A percentile compares a stretch with the other conserved stretches of the same genome.
Conservation (phyloP, 768 basidiomycete species). For the Xanthoconium purpureum region DNA sequence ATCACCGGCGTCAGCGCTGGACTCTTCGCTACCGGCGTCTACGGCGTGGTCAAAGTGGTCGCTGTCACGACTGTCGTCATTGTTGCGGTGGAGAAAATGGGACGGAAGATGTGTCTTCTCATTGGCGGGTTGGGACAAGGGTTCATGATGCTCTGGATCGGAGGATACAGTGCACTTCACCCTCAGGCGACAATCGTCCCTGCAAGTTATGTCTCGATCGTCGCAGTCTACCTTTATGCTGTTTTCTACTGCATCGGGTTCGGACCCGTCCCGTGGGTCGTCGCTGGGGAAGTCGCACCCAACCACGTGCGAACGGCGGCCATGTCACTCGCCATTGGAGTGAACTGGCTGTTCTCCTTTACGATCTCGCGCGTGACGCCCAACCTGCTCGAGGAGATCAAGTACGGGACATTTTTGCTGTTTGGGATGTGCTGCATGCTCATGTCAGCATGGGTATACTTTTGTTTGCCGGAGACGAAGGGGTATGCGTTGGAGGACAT, state of each 20-base stretch:
- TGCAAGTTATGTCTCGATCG: conserved; percentile 38
- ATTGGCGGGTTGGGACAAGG: conserved; percentile 49
- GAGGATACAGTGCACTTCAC: conserved; percentile 34
- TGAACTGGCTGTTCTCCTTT: conserved; percentile 38
- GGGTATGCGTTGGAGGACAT: conserved; percentile 40
- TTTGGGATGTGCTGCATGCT: conserved; percentile 33
- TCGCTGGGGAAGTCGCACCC: conserved; percentile 37
- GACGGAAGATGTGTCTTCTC: conserved; percentile 49
- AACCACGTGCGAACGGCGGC: conserved; percentile 37
- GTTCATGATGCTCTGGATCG: conserved; percentile 38
- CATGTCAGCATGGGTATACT: conserved; percentile 35
- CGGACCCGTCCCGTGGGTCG: conserved; percentile 31
- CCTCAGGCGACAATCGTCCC: conserved; percentile 26
- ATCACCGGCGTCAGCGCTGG: conserved; percentile 41
- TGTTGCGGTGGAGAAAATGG: conserved; percentile 47
- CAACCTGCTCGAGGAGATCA: conserved; percentile 33
- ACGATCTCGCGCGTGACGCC: conserved; percentile 38
- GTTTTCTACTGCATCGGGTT: conserved; percentile 36
- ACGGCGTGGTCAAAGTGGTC: conserved; percentile 40
- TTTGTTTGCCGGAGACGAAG: conserved; percentile 41
- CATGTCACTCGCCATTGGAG: conserved; percentile 32
- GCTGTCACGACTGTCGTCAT: conserved; percentile 39
- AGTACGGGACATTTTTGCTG: conserved; percentile 32
- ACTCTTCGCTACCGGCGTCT: conserved; percentile 50
- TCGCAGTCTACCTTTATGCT: conserved; percentile 38